Evolutionary conservation across 2,329 filamentous ascomycete genomes (phyloP).

Genomic region (Mycocentrospora acerina): DNA sequence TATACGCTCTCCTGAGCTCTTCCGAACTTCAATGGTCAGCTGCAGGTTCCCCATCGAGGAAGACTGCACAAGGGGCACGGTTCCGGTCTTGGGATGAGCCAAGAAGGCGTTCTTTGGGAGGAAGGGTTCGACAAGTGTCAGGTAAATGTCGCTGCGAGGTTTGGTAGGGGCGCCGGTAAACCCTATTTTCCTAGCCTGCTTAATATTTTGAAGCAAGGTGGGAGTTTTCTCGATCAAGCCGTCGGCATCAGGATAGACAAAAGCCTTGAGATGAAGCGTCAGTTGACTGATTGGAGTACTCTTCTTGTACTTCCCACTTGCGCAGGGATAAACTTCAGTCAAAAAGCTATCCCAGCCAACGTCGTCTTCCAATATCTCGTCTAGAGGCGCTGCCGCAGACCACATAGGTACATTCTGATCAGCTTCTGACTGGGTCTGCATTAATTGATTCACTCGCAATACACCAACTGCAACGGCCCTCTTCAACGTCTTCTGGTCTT

Average conservation of each 20-base stretch:
- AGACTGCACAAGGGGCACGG: slow-evolving; percentile 68
- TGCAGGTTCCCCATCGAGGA: slow-evolving; percentile 75
- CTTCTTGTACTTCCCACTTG: slow-evolving; percentile 72
- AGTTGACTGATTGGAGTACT: slow-evolving; percentile 73
- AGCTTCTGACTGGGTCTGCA: slow-evolving; percentile 69
- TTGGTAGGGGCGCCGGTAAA: slow-evolving; percentile 91
- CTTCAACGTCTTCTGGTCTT: slow-evolving; percentile 57
- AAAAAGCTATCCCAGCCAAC: slow-evolving; percentile 75
- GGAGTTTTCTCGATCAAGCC: slow-evolving; percentile 81
- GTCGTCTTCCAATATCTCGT: slow-evolving; percentile 48
- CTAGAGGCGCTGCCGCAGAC: slow-evolving; percentile 57
- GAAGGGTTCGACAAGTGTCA: slow-evolving; percentile 79
- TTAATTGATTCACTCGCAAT: slow-evolving; percentile 71
- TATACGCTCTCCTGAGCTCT: slow-evolving; percentile 74
- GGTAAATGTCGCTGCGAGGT: slow-evolving; percentile 88
- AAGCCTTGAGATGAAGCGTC: slow-evolving; percentile 76
- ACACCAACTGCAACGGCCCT: slow-evolving; percentile 76
- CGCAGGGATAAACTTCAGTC: slow-evolving; percentile 63
- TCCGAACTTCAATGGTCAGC: slow-evolving; percentile 84
- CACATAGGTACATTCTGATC: slow-evolving; percentile 79
- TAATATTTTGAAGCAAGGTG: slow-evolving; percentile 78
- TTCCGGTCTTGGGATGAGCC: slow-evolving; percentile 75
- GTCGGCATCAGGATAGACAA: slow-evolving; percentile 76
- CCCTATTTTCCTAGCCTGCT: slow-evolving; percentile 83
- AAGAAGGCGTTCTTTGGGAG: slow-evolving; percentile 67